Evolutionary conservation across 805 yeast genomes (phyloP).

Genomic region (Candida maesae): DNA sequence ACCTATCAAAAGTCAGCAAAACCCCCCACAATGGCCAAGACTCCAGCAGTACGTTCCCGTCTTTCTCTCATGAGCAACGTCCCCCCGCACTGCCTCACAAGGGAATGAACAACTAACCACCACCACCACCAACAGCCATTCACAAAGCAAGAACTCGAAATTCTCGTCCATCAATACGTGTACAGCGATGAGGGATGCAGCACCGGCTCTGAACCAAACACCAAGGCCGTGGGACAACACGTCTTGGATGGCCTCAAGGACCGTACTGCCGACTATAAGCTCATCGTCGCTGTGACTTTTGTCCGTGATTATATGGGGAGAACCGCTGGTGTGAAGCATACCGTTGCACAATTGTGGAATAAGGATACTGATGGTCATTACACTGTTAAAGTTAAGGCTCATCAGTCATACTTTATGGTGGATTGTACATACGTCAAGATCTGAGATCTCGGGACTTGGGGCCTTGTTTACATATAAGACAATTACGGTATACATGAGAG

Average conservation of each 20-base stretch:
- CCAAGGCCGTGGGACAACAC: constrained; percentile 4
- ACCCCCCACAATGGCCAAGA: background rate
- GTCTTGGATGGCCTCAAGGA: constrained; percentile 4
- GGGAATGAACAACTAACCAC: too few relatives aligned
- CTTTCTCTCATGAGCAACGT: too few relatives aligned
- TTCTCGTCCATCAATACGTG: constrained; percentile 3
- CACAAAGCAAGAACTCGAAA: constrained; percentile 6
- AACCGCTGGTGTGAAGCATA: constrained; percentile 1
- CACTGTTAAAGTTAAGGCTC: constrained; percentile 1
- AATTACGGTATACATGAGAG: background rate
- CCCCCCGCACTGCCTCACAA: too few relatives aligned
- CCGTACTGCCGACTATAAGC: constrained; percentile 9
- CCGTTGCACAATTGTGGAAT: constrained; percentile 12
- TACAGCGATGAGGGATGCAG: background rate
- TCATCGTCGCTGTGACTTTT: constrained; percentile 5
- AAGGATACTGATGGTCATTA: constrained; percentile 14
- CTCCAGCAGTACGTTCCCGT: background rate
- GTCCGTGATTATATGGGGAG: background rate
- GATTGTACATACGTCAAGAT: background rate
- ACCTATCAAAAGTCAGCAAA: too few relatives aligned
- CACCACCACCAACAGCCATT: too few relatives aligned
- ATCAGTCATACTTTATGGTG: background rate
- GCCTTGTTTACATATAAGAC: background rate
- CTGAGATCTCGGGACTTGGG: too few relatives aligned
- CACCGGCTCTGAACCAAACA: background rate